These are phyloP conservation scores for Thuidium tamariscinum DNA, from an alignment of 225 moss, liverwort and hornwort species.

Conservation along the genomic window DNA sequence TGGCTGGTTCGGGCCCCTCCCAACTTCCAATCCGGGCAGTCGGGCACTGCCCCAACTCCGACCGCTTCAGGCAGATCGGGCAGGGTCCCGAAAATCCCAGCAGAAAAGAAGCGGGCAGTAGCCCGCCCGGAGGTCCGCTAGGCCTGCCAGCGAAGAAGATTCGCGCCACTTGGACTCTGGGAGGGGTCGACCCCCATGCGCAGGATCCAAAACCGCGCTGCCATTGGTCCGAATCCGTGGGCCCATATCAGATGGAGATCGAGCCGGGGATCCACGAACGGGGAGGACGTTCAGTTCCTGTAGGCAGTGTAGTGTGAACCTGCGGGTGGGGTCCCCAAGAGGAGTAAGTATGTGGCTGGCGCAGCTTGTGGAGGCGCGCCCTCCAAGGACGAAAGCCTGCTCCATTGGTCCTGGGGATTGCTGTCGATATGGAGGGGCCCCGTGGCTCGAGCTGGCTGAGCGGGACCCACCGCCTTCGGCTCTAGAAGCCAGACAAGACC, in stretches of 20 bases:
- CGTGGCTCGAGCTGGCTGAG: no score
- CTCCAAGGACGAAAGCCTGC: neutral
- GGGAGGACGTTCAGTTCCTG: no score
- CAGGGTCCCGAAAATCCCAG: neutral
- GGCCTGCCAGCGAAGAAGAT: neutral
- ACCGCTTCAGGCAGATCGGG: neutral
- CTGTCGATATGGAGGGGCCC: neutral
- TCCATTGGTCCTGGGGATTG: slow-evolving; percentile 5
- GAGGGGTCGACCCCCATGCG: no score
- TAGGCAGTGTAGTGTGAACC: no score
- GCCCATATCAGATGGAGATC: neutral
- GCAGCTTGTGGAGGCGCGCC: neutral
- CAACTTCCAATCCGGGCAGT: neutral
- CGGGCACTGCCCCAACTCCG: neutral
- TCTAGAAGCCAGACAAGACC: no score
- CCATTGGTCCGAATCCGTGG: neutral
- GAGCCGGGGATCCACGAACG: neutral
- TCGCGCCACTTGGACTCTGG: neutral
- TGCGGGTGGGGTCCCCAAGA: no score
- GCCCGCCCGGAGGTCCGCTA: neutral
- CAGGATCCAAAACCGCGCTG: neutral
- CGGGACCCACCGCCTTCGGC: no score
- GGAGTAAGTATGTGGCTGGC: neutral
- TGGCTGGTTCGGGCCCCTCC: no score
- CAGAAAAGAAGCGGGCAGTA: neutral